These are phyloP conservation scores for Stephanodiscus minutulus DNA, from an alignment of 108 stramenopile species.

Conservation along the genomic window DNA sequence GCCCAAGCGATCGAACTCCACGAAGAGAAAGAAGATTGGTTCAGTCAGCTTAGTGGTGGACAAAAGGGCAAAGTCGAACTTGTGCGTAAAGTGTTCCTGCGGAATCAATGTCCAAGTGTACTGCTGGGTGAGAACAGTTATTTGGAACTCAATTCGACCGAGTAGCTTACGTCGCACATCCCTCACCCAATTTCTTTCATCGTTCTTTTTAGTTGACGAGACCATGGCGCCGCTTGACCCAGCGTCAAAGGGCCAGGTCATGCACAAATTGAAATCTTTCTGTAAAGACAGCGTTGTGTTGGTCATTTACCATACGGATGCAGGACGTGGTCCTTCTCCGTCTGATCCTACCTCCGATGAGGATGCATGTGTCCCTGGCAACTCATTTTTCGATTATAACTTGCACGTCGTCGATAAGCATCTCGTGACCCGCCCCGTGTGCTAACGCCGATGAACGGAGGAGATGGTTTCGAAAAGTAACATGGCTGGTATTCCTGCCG, in stretches of 20 bases:
- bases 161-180: background rate
- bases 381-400: constrained; percentile 83
- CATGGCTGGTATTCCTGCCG: too few relatives aligned
- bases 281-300: constrained; percentile 77
- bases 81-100: constrained; percentile 79
- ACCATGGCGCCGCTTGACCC: constrained; percentile 91
- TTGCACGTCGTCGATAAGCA: constrained; percentile 78
- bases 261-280: constrained; percentile 80
- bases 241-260: constrained; percentile 74
- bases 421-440: constrained; percentile 62
- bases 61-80: constrained; percentile 89
- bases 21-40: constrained; percentile 90
- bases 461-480: background rate
- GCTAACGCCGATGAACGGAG: constrained; percentile 23
- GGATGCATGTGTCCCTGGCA: constrained; percentile 78
- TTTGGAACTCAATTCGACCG: background rate
- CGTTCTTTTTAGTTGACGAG: constrained; percentile 59
- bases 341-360: constrained; percentile 26
- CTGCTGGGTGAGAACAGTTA: constrained; percentile 43
- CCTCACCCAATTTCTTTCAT: background rate
- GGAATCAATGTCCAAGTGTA: constrained; percentile 70
- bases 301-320: constrained; percentile 92
- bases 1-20: constrained; percentile 59
- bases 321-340: constrained; percentile 38
- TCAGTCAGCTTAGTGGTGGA: constrained; percentile 81